phyloP scores from a whole-genome alignment of 371 early-diverging fungal genomes.

The Mortierella polycephala region DNA sequence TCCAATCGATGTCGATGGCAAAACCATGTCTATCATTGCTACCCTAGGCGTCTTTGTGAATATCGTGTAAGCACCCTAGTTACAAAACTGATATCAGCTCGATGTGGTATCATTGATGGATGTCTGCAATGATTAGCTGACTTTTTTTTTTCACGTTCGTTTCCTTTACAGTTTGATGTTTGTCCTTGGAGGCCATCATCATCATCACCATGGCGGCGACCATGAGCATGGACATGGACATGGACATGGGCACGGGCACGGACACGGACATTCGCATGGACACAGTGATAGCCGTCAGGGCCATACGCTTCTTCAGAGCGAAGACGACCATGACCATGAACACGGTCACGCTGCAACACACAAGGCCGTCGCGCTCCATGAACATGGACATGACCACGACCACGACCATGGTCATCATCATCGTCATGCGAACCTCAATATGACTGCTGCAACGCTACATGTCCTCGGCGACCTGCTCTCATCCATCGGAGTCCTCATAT shows the following conservation, averaged over 20 bases:
- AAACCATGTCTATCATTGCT: slow-evolving; percentile 78
- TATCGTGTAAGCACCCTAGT: slow-evolving; percentile 62
- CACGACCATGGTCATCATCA: slow-evolving; percentile 22
- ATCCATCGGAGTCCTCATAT: slow-evolving; percentile 89
- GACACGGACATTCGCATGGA: slow-evolving; percentile 17
- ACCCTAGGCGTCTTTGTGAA: slow-evolving; percentile 84
- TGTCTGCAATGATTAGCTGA: not conserved
- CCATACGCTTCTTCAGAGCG: slow-evolving; percentile 12
- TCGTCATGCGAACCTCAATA: slow-evolving; percentile 67
- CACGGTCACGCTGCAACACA: slow-evolving; percentile 7
- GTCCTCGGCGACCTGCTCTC: slow-evolving; percentile 88
- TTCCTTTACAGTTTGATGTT: slow-evolving; percentile 37
- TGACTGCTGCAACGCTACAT: slow-evolving; percentile 81
- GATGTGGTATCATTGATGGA: not conserved
- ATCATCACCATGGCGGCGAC: slow-evolving; percentile 46
- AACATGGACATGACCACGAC: slow-evolving; percentile 17
- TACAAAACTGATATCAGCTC: not conserved
- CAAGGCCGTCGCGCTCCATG: slow-evolving; percentile 7
- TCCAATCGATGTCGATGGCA: slow-evolving; percentile 83
- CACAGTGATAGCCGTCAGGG: slow-evolving; percentile 23
- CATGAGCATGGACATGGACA: slow-evolving; percentile 37
- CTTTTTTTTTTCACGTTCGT: not conserved
- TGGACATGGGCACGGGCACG: slow-evolving; percentile 27
- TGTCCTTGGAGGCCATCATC: slow-evolving; percentile 53
- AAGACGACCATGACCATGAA: slow-evolving; percentile 29